Evolutionary conservation across 129 eudicot genomes (phyloP), one percentile per base, ranked within the genome.

Genomic region (Cynara cardunculus): DNA sequence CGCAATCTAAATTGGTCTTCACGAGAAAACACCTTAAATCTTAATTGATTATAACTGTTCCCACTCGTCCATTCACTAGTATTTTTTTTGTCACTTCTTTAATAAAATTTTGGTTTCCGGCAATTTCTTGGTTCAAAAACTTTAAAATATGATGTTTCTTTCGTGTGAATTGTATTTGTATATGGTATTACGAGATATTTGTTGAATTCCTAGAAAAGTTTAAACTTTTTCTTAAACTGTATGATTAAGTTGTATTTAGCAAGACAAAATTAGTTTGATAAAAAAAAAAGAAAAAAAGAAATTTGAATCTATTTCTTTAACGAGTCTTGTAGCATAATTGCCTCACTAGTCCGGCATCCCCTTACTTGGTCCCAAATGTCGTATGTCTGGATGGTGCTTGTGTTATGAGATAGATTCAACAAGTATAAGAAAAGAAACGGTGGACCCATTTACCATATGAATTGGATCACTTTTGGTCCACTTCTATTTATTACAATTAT

Each of bases 401-500:
- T 26, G 66, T 80, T 25, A 72, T 72, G 59, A 75, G 35, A 67
- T 44, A 74, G 35, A 67, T 44, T 28, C 67, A 41, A 64, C 74
- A 35, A n/a, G 34, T 46, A 65, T 66, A 73, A 74, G 49, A 39
- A 66, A 39, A 68, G 12, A 39, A 66, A 39, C 49, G 12, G 65
- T 53, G 71, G 81, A 70, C 76, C 75, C 53, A 56, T 56, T 46
- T 56, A 74, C 76, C 76, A 46, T 76, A 69, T 69, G 70, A 69
- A 35, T 49, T 35, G 49, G 72, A 32, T 49, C 74, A 68, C 74
- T 75, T 75, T 68, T 75, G 71, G 74, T 69, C 71, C 72, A 28
- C 26, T 76, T 69, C 53, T 34, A 82, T 76, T 82, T 69, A 56
- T 69, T 76, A 69, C 71, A 75, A 44, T 41, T 69, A 83, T 76